Percentiles rank a stretch among this genome's conserved stretches.
These are phyloP conservation scores for Cladobotryum mycophilum DNA, from an alignment of 2,329 filamentous ascomycete species.

Conservation along the genomic window DNA sequence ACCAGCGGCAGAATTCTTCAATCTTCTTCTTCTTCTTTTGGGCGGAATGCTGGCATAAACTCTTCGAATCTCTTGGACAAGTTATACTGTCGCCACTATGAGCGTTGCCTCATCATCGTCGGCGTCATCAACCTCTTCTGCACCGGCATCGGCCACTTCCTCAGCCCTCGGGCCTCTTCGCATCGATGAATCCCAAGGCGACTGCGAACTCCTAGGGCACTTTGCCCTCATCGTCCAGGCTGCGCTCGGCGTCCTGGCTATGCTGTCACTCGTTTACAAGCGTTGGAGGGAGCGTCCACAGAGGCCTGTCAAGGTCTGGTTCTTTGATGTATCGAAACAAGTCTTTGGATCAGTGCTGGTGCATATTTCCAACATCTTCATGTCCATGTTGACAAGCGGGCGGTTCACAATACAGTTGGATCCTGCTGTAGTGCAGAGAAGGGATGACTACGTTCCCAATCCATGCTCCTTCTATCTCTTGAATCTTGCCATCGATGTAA, in stretches of 20 bases:
- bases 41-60: no score
- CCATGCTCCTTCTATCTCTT: slow-evolving; percentile 95
- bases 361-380: slow-evolving; percentile 87
- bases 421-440: slow-evolving; percentile 33
- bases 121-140: background rate
- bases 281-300: slow-evolving; percentile 88
- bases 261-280: slow-evolving; percentile 87
- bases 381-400: slow-evolving; percentile 92
- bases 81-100: background rate
- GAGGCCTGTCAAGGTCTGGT: slow-evolving; percentile 91
- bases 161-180: slow-evolving; percentile 19
- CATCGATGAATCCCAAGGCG: slow-evolving; percentile 51
- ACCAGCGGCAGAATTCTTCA: background rate
- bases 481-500: slow-evolving; percentile 90
- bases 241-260: slow-evolving; percentile 73
- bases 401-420: slow-evolving; percentile 64
- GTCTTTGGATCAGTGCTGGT: slow-evolving; percentile 89
- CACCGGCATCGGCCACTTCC: slow-evolving; percentile 14
- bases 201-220: slow-evolving; percentile 81
- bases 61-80: background rate
- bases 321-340: slow-evolving; percentile 96
- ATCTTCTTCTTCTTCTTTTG: no score
- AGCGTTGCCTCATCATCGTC: background rate
- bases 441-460: slow-evolving; percentile 64
- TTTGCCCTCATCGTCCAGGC: slow-evolving; percentile 89